Evolutionary conservation across 1,139 yeast species (phyloP).

Genomic region (Meyerozyma athensensis): DNA sequence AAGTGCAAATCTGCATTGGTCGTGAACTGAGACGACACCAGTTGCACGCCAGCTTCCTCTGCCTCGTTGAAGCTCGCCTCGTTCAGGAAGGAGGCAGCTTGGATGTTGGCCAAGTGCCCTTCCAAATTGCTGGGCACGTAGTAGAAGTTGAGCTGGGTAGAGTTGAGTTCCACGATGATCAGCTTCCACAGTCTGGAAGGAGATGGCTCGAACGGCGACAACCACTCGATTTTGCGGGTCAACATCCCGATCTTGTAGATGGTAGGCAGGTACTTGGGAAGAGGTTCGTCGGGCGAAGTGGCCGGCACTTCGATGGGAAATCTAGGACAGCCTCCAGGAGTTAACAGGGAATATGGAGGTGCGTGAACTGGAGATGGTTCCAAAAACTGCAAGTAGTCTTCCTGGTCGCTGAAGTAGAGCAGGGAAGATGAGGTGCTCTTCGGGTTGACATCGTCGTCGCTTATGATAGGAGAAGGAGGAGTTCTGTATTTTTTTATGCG

Average conservation of each 20-base stretch:
- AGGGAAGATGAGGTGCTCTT: neutral
- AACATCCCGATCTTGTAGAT: conserved; percentile 51
- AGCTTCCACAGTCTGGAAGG: conserved; percentile 61
- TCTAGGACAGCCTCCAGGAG: conserved; percentile 48
- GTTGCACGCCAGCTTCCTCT: conserved; percentile 11
- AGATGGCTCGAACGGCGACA: conserved; percentile 61
- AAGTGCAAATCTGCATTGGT: conserved; percentile 36
- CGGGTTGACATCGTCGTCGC: neutral
- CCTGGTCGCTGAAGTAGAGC: conserved; percentile 2
- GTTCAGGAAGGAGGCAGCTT: conserved; percentile 9
- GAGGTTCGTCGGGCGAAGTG: conserved; percentile 20
- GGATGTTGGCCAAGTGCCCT: conserved; percentile 21
- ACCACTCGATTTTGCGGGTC: conserved; percentile 59
- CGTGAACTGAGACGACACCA: conserved; percentile 25
- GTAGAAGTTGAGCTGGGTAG: conserved; percentile 70
- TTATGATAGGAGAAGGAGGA: neutral
- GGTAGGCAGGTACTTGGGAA: conserved; percentile 54
- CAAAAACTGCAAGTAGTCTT: conserved; percentile 24
- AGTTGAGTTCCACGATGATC: conserved; percentile 60
- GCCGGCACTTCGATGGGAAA: conserved; percentile 37
- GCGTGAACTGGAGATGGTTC: conserved; percentile 51
- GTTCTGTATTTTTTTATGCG: neutral
- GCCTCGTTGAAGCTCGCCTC: conserved; percentile 15
- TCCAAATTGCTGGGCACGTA: conserved; percentile 33
- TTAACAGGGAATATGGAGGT: conserved; percentile 40